Base-by-base conservation (phyloP, 768 basidiomycete genomes). In the Kondoa malvinella region DNA sequence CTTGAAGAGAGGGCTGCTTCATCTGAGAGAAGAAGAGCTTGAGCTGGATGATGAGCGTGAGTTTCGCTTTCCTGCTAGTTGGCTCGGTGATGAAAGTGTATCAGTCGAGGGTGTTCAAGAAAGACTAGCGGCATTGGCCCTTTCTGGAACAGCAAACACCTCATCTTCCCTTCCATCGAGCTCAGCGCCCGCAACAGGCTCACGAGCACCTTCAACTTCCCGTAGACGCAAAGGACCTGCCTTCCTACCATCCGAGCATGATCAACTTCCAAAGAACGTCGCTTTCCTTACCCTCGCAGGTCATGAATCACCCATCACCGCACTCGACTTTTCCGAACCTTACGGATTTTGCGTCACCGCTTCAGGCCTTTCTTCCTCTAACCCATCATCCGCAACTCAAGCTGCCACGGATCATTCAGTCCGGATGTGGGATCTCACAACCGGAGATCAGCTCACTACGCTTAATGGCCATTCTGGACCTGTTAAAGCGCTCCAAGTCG, bases 211-310 rank as follows among this genome's bases (percentile, higher is more conserved):
- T 57, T 66, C 68, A 0, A 69, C 69, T 0, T 71, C 72, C 1
- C 56, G 71, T 17, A 26, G 73, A 15, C 56, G 65, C 29, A 56
- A 69, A 86, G 92, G 94, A 1, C 92, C 94, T 0, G 89, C 89
- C 21, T 97, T 99, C 80, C 77, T 99, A 60, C 95, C 95, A 2
- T 95, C 92, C 21, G 95, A 97, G 76, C 95, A 99, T 72, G 90
- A 92, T 72, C 91, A 95, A 65, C 81, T 99, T 32, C 95, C 95
- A 8, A 83, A 86, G 4, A 91, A 90, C 0, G 84, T 97, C 3
- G 95, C 94, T 15, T 99, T 99, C 79, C 97, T 99, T 92, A 90
- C 89, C 78, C 72, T 70, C 2, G 8, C 34, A 14, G 56, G 15
- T 14, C 56, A 57, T 31, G 58, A 26, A 31, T 50, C 66, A 26